Evolutionary conservation across 371 early-diverging fungal genomes (phyloP), one percentile per base, ranked within the genome.

Genomic region (Saksenaea oblongispora): DNA sequence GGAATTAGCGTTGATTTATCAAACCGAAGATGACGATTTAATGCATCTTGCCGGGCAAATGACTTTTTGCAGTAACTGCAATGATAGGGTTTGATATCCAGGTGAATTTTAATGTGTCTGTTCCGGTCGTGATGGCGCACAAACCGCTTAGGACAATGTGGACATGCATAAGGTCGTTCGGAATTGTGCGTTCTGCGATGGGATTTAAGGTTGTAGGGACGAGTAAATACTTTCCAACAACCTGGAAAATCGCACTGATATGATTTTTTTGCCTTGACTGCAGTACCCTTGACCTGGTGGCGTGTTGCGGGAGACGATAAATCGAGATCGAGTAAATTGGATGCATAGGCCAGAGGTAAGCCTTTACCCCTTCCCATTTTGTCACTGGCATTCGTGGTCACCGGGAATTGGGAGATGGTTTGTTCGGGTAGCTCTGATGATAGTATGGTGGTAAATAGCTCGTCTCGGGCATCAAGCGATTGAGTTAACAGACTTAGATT

Each of bases 141-240:
- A 73, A 93, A 91, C 3, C 84, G 76, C 53, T 78, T 72, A 8
- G 74, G 68, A 62, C 92, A 93, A 11, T 72, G 72, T n/a, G 78
- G 59, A 58, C 91, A 91, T 61, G 82, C 86, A 79, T 82, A 91
- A 5, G 92, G 92, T 24, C 85, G 83, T 58, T 90, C 92, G 13
- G 84, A 83, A 2, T 89, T 89, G 65, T 91, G 93, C 2, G 83
- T 89, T 17, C 89, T 83, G 70, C 87, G 86, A 67, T 93, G 94
- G 0, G 93, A 91, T 58, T 90, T 90, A 8, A 95, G 78, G 62
- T 94, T 93, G 54, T 92, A 92, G 7, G 89, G 85, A 44, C 92
- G 90, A n/a, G 91, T 87, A 62, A 93, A 93, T 8, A 87, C 79
- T 72, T 91, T 91, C 55, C 71, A 74, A 71, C 94, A 95, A 28